Conservation (phyloP, 1,139 yeast species). For the Hyphopichia khmerensis region DNA sequence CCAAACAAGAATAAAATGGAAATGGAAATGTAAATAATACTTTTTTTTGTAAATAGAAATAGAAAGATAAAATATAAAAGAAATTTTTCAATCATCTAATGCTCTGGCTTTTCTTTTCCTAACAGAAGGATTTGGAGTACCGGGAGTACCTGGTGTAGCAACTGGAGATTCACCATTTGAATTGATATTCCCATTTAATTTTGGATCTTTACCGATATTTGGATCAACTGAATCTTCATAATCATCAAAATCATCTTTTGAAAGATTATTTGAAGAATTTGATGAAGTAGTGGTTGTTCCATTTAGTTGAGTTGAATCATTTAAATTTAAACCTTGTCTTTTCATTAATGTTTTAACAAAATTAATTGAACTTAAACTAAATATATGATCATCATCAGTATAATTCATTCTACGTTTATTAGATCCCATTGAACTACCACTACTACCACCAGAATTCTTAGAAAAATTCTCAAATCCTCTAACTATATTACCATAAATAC, state of each 20-base stretch:
- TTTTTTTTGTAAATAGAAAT: background rate
- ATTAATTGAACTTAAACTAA: conserved; percentile 75
- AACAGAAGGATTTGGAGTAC: conserved; percentile 25
- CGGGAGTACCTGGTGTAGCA: background rate
- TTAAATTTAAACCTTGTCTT: conserved; percentile 20
- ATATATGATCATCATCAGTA: conserved; percentile 81
- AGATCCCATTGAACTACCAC: conserved; percentile 28
- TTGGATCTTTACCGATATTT: conserved; percentile 6
- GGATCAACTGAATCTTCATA: conserved; percentile 49
- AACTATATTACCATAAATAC: conserved; percentile 73
- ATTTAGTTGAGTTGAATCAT: background rate
- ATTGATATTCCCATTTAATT: conserved; percentile 4
- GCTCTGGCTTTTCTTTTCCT: conserved; percentile 36
- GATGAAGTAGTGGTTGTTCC: background rate
- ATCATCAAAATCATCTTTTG: conserved; percentile 41
- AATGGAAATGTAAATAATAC: background rate
- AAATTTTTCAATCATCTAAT: conserved; percentile 24
- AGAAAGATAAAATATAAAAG: background rate
- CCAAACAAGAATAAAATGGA: background rate
- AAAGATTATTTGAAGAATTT: conserved; percentile 7
- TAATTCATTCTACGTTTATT: conserved; percentile 56
- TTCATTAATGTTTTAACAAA: conserved; percentile 63
- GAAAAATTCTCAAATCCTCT: conserved; percentile 86
- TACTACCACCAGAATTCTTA: conserved; percentile 33
- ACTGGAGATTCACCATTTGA: background rate